These are phyloP conservation scores for Russula sp. DNA, from an alignment of 768 basidiomycete species.

Conservation along the genomic window DNA sequence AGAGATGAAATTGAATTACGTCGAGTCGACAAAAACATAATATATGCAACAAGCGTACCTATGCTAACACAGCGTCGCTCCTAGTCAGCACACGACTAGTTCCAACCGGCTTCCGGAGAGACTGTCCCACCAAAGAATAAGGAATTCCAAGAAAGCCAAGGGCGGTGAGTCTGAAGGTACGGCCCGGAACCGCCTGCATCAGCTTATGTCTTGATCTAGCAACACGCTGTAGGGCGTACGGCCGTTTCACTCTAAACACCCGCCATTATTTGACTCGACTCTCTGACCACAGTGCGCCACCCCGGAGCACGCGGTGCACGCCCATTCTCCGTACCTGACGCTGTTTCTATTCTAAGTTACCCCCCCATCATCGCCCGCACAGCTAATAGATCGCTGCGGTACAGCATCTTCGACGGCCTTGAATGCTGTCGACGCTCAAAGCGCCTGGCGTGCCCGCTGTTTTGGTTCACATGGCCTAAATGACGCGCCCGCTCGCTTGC, in stretches of 20 bases:
- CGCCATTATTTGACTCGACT: neutral
- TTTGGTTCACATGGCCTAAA: too few species aligned
- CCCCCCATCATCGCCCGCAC: slow-evolving; percentile 3
- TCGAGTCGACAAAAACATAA: too few species aligned
- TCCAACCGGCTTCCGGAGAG: neutral
- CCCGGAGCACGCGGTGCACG: neutral
- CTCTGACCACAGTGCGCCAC: neutral
- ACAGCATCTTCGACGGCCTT: neutral
- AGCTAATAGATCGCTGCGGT: neutral
- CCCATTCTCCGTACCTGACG: slow-evolving; percentile 8
- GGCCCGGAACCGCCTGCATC: neutral
- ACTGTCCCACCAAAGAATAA: too few species aligned
- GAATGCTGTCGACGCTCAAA: neutral
- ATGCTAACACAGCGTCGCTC: too few species aligned
- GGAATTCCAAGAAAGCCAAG: neutral
- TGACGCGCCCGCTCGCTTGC: neutral
- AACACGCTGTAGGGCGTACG: neutral
- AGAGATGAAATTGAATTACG: too few species aligned
- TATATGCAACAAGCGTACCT: too few species aligned
- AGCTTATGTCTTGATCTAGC: neutral
- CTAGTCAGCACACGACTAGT: too few species aligned
- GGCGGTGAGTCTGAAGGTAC: neutral
- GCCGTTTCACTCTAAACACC: neutral
- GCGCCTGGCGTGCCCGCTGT: neutral
- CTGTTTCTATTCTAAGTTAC: neutral